A percentile compares a stretch with the other conserved stretches of the same genome.
Evolutionary conservation across 345 rosid genomes (phyloP).

Genomic region (Populus pruinosa): DNA sequence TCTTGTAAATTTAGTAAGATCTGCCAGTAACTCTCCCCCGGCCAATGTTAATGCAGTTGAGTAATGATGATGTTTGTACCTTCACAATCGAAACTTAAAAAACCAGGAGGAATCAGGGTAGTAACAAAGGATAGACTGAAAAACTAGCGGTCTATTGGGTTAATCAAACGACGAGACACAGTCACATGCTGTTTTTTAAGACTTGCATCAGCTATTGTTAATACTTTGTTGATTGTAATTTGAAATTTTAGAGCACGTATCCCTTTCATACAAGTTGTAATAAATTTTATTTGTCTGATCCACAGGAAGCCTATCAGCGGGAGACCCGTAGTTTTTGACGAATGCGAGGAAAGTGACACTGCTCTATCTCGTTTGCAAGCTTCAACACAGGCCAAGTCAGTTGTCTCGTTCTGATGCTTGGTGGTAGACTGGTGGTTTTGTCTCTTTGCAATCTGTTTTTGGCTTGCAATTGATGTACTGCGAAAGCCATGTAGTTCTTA

Average conservation of each 20-base stretch:
- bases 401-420: conserved; percentile 47
- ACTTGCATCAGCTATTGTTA: not conserved
- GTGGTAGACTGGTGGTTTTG: not conserved
- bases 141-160: not conserved
- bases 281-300: not conserved
- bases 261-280: not conserved
- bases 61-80: not conserved
- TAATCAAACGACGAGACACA: not conserved
- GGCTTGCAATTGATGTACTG: not conserved
- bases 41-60: not conserved
- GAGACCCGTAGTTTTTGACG: conserved; percentile 40
- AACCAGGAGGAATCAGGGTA: not conserved
- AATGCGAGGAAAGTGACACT: conserved; percentile 52
- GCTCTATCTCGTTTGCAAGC: conserved; percentile 47
- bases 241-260: not conserved
- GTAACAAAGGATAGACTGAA: not conserved
- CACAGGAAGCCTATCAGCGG: conserved; percentile 44
- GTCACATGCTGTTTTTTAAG: not conserved
- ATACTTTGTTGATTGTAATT: too few relatives aligned
- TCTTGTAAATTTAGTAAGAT: not conserved
- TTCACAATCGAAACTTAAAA: not conserved
- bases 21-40: not conserved
- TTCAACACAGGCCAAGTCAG: conserved; percentile 51
- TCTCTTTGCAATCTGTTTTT: conserved; percentile 4
- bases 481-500: conserved; percentile 2